These are phyloP conservation scores for Suhomyces yuchorum DNA, from an alignment of 1,139 yeast genomes.

Conservation along the genomic window DNA sequence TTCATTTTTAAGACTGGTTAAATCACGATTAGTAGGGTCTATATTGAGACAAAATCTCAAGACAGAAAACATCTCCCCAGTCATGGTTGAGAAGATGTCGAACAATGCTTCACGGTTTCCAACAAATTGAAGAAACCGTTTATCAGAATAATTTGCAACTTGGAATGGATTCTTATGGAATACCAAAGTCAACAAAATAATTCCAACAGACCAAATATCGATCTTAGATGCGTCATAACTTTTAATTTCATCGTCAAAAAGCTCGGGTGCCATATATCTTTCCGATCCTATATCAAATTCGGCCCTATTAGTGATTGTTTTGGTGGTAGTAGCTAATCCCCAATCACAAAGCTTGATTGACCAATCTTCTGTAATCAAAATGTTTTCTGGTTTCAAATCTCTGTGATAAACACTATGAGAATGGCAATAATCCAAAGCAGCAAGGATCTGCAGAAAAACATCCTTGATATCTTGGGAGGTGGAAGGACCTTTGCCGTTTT, in stretches of 20 bases:
- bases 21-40: conserved; percentile 84
- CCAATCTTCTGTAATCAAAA: conserved; percentile 77
- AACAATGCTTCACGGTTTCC: conserved; percentile 85
- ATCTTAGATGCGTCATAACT: conserved; percentile 83
- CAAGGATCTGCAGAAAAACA: conserved; percentile 73
- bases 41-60: conserved; percentile 76
- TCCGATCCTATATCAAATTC: conserved; percentile 95
- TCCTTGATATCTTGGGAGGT: conserved; percentile 73
- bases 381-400: conserved; percentile 89
- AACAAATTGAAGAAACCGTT: conserved; percentile 83
- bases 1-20: conserved; percentile 60
- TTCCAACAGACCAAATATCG: conserved; percentile 93
- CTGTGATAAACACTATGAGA: conserved; percentile 74
- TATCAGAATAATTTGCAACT: conserved; percentile 82
- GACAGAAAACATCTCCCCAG: conserved; percentile 82
- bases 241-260: conserved; percentile 62
- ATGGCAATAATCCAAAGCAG: conserved; percentile 80
- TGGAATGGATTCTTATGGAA: conserved; percentile 90
- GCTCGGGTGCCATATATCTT: conserved; percentile 96
- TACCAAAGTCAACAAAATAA: conserved; percentile 78
- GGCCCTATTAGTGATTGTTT: conserved; percentile 47
- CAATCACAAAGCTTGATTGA: conserved; percentile 84
- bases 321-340: conserved; percentile 81
- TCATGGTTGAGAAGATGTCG: conserved; percentile 89
- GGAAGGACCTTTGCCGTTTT: conserved; percentile 78